These are phyloP conservation scores for Salix koriyanagi DNA, from an alignment of 345 rosid species.

Conservation along the genomic window DNA sequence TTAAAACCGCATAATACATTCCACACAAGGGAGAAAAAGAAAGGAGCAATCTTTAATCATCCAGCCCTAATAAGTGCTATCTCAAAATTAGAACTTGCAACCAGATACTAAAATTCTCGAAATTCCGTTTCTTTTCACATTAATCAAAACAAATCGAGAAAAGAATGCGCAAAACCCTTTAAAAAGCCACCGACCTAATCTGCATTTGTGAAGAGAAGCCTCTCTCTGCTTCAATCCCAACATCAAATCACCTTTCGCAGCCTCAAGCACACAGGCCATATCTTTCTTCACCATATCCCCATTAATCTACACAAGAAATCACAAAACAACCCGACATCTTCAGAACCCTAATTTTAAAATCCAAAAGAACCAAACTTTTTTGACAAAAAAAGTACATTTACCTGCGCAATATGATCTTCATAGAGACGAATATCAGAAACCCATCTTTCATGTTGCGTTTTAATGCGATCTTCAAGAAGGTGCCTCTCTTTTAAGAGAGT, in stretches of 20 bases:
- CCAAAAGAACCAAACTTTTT: constrained; percentile 10
- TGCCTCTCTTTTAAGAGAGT: constrained; percentile 55
- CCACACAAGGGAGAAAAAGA: background rate
- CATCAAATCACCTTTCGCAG: constrained; percentile 50
- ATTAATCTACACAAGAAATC: constrained; percentile 36
- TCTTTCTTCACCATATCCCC: constrained; percentile 37
- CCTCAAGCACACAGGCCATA: constrained; percentile 40
- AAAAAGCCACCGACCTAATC: constrained; percentile 41
- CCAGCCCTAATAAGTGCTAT: background rate
- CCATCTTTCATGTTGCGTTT: constrained; percentile 41
- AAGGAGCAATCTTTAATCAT: background rate
- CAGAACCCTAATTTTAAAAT: constrained; percentile 29
- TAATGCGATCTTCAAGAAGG: constrained; percentile 49
- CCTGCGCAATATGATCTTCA: constrained; percentile 52
- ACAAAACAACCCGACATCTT: constrained; percentile 9
- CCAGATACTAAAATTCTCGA: background rate
- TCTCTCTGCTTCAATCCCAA: constrained; percentile 55
- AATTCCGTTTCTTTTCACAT: background rate
- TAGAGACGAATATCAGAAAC: constrained; percentile 41
- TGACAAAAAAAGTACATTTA: background rate
- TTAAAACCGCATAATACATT: too few relatives aligned
- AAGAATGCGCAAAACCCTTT: background rate
- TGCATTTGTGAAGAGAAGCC: constrained; percentile 42
- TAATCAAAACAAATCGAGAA: background rate
- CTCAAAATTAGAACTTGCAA: background rate